Percentiles rank a stretch among this genome's conserved stretches.
These are phyloP conservation scores for Testicularia cyperi DNA, from an alignment of 1,284 basidiomycete species.

Conservation along the genomic window DNA sequence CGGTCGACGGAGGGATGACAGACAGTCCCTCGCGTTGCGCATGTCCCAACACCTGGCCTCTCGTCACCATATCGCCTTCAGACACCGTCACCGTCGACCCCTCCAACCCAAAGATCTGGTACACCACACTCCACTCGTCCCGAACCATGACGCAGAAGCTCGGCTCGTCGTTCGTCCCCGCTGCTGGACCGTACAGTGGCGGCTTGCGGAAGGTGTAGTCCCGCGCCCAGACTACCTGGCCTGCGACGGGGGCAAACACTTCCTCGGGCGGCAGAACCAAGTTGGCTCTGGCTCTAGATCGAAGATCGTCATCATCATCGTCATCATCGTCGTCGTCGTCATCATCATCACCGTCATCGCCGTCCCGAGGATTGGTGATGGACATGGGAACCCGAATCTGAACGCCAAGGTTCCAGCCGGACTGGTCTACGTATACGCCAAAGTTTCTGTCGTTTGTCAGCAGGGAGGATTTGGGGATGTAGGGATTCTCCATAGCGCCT, in stretches of 20 bases:
- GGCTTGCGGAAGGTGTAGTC: slow-evolving; percentile 23
- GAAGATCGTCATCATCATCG: too few relatives aligned
- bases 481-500: slow-evolving; percentile 45
- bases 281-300: too few relatives aligned
- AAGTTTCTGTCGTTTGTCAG: slow-evolving; percentile 22
- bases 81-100: slow-evolving; percentile 3
- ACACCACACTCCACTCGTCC: slow-evolving; percentile 51
- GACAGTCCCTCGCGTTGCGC: slow-evolving; percentile 22
- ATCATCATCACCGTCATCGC: slow-evolving; percentile 9
- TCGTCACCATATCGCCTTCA: slow-evolving; percentile 35
- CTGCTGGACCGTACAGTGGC: slow-evolving; percentile 35
- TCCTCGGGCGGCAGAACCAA: slow-evolving; percentile 27
- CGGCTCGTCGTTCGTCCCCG: slow-evolving; percentile 39
- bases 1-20: slow-evolving; percentile 19
- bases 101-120: slow-evolving; percentile 47
- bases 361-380: slow-evolving; percentile 30
- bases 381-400: slow-evolving; percentile 30
- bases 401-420: slow-evolving; percentile 32
- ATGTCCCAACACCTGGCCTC: slow-evolving; percentile 39
- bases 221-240: slow-evolving; percentile 47
- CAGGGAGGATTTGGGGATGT: slow-evolving; percentile 26
- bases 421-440: slow-evolving; percentile 35
- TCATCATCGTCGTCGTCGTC: slow-evolving; percentile 6
- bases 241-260: slow-evolving; percentile 45
- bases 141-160: slow-evolving; percentile 46